Conservation (phyloP, 2,329 filamentous ascomycete genomes). For the Botrytis squamosa region DNA sequence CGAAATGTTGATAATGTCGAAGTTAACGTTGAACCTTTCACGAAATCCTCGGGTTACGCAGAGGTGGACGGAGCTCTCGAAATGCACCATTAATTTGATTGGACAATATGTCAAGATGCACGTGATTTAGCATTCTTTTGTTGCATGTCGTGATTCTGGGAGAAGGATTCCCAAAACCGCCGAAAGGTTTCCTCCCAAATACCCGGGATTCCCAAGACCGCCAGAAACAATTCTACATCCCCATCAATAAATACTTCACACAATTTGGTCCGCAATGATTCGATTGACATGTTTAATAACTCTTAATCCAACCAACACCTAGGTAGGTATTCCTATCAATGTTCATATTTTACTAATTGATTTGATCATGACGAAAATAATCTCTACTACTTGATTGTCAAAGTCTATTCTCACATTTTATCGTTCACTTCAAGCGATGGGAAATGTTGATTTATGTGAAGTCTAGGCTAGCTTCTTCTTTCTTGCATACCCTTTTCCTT, state of each 20-base stretch:
- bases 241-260: background rate
- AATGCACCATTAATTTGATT: background rate
- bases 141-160: background rate
- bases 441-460: background rate
- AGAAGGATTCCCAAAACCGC: background rate
- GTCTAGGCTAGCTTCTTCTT: background rate
- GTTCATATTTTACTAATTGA: background rate
- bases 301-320: background rate
- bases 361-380: background rate
- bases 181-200: background rate
- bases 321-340: background rate
- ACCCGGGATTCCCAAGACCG: background rate
- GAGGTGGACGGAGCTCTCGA: background rate
- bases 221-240: background rate
- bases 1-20: background rate
- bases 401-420: background rate
- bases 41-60: background rate
- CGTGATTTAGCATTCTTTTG: background rate
- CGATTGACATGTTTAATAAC: background rate
- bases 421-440: background rate
- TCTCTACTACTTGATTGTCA: background rate
- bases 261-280: background rate
- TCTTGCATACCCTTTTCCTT: background rate
- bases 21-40: background rate
- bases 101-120: background rate